A percentile compares a stretch with the other conserved stretches of the same genome.
Conservation (phyloP, 306 rosid genomes). For the Prunus dulcis region DNA sequence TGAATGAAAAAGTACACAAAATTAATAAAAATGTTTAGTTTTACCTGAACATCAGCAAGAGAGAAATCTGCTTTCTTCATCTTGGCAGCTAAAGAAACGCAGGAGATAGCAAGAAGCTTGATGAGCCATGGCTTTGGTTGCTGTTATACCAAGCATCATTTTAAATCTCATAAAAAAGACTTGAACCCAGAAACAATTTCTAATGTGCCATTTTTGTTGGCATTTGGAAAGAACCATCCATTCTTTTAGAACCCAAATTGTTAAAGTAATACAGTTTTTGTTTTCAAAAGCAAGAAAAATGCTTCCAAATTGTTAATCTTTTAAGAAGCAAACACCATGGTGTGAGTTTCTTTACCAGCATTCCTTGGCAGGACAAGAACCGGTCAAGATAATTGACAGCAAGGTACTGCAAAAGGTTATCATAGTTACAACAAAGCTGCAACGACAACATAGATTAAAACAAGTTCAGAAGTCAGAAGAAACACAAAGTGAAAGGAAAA, state of each 20-base stretch:
- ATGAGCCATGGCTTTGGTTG: conserved; percentile 79
- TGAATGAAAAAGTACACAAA: not conserved
- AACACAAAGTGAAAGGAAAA: not conserved
- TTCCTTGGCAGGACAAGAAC: conserved; percentile 60
- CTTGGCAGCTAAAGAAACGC: conserved; percentile 81
- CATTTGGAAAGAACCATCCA: not conserved
- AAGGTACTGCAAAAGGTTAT: conserved; percentile 62
- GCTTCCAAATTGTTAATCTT: not conserved
- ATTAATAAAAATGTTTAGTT: not conserved
- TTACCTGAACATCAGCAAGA: conserved; percentile 60
- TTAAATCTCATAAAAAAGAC: conserved; percentile 32
- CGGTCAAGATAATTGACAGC: conserved; percentile 91
- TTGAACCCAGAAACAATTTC: conserved; percentile 16
- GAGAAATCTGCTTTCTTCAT: conserved; percentile 67
- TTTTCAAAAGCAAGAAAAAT: not conserved
- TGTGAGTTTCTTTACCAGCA: conserved; percentile 43
- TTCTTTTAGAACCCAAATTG: not conserved
- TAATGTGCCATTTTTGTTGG: not conserved
- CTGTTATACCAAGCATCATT: conserved; percentile 37
- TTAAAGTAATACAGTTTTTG: not conserved
- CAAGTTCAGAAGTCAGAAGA: not conserved
- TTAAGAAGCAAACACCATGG: not conserved
- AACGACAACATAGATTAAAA: not conserved
- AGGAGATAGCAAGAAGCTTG: conserved; percentile 70
- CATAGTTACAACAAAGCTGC: conserved; percentile 59